phyloP scores from a whole-genome alignment of 352 stramenopile species.

The Globisporangium rhizosaccharum region DNA sequence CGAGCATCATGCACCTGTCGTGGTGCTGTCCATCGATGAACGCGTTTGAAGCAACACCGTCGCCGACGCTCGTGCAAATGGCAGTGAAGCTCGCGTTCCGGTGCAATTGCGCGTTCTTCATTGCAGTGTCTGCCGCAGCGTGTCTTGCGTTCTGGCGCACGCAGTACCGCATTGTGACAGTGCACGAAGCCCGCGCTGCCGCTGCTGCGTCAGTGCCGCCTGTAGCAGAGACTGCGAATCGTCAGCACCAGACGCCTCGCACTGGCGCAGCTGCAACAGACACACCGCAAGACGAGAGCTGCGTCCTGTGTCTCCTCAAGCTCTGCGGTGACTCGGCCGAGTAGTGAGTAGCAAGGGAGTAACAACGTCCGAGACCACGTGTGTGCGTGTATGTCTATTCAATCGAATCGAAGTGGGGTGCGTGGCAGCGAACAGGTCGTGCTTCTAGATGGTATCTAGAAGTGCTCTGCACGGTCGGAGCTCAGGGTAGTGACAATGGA shows the following conservation, averaged over 20 bases:
- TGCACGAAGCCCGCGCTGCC: background rate
- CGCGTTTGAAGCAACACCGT: background rate
- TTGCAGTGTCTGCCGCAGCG: conserved; percentile 13
- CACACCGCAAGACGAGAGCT: background rate
- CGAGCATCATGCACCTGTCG: conserved; percentile 32
- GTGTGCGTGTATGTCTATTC: too few species aligned
- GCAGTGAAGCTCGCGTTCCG: conserved; percentile 14
- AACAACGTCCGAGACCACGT: too few species aligned
- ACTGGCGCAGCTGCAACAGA: background rate
- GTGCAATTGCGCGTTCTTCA: conserved; percentile 28
- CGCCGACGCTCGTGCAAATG: conserved; percentile 4
- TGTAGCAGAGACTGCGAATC: too few species aligned
- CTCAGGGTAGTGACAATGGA: too few species aligned
- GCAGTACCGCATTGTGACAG: conserved; percentile 27
- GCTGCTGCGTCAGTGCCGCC: background rate
- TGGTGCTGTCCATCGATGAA: conserved; percentile 26
- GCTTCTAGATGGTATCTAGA: too few species aligned
- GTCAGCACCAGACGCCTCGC: background rate
- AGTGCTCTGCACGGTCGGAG: too few species aligned
- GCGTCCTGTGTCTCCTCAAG: conserved; percentile 27
- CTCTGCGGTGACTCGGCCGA: conserved; percentile 13
- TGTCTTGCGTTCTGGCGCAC: conserved; percentile 39
- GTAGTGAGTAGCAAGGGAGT: background rate
- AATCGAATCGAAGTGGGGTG: too few species aligned
- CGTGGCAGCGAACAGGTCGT: too few species aligned